These are phyloP conservation scores for Saccharomyces hybrid DNA, from an alignment of 1,139 yeast species.

Conservation along the genomic window DNA sequence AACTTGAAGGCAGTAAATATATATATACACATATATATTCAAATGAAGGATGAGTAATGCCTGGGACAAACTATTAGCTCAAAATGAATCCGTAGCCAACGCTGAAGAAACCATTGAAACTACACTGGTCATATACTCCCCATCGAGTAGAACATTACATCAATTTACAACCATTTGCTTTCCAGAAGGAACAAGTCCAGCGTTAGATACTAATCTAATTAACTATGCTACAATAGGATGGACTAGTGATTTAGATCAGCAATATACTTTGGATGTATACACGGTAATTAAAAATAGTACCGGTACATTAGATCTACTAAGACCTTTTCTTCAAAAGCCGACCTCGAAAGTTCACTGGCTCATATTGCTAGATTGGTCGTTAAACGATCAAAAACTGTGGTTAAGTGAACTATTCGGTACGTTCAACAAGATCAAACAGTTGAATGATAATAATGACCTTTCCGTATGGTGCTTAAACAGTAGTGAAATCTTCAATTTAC, in stretches of 20 bases:
- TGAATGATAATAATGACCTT: slow-evolving; percentile 6
- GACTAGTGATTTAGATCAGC: background rate
- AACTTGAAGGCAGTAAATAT: background rate
- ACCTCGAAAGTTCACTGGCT: slow-evolving; percentile 10
- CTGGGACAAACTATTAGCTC: background rate
- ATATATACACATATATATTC: background rate
- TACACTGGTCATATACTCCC: background rate
- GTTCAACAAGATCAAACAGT: slow-evolving; percentile 2
- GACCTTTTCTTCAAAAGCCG: slow-evolving; percentile 1
- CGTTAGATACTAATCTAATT: background rate
- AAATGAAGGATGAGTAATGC: slow-evolving; percentile 4
- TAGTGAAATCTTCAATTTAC: slow-evolving; percentile 14
- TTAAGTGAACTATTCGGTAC: slow-evolving; percentile 9
- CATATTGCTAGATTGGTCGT: slow-evolving; percentile 20
- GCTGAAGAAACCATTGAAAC: background rate
- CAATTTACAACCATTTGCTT: slow-evolving; percentile 3
- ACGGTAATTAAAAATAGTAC: background rate
- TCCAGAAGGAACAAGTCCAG: background rate
- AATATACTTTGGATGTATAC: background rate
- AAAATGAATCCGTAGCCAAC: background rate
- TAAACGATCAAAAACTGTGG: slow-evolving; percentile 16
- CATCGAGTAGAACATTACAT: background rate
- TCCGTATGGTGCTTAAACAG: slow-evolving; percentile 13
- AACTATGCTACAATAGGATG: background rate
- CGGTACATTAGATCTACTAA: background rate